Evolutionary conservation across 805 yeast genomes (phyloP), one percentile per base, ranked within the genome.

Genomic region (Pichia sporocuriosa): DNA sequence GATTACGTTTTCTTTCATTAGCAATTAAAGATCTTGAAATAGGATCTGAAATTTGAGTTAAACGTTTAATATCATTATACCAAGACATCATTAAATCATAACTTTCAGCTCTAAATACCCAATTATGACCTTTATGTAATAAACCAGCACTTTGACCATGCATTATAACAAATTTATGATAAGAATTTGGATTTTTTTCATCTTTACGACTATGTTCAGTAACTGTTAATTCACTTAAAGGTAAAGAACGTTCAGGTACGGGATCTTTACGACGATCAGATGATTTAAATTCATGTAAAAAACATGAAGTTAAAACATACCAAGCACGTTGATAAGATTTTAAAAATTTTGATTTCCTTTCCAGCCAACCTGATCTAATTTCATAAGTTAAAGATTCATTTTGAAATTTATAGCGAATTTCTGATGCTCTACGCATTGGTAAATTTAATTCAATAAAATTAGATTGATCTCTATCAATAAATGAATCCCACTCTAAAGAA

Each of bases 51-150:
- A 83, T 67, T 13, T 71, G 62, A 2, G 93, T 82, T 51, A 88
- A 68, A 35, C 68, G 69, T 57, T 80, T 79, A 50, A 90, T 69
- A 56, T 84, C 95, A 50, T 75, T 75, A 61, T 75, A 85, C 98
- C 98, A 90, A 30, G 69, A 72, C 59, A 81, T 77, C 90, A 88
- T 85, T 25, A 73, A 62, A 32, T 80, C 83, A 53, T 83, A 84
- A 37, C 83, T 75, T 55, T 84, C 93, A n/a, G 94, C 81, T 50
- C 95, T 73, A 67, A 90, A 89, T n/a, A 89, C 93, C 86, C 93
- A 87, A 54, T 87, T 88, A 64, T 89, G 97, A 32, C 87, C 85
- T 55, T 86, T 72, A 47, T 79, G 81, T 48, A 86, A 70, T 45
- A 83, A 65, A 12, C 93, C 93, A 45, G 78, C 77, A 46, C 79